Percentiles rank a stretch among this genome's conserved stretches.
These are phyloP conservation scores for Hammondia hammondi DNA, from an alignment of 169 alveolate species.

Conservation along the genomic window DNA sequence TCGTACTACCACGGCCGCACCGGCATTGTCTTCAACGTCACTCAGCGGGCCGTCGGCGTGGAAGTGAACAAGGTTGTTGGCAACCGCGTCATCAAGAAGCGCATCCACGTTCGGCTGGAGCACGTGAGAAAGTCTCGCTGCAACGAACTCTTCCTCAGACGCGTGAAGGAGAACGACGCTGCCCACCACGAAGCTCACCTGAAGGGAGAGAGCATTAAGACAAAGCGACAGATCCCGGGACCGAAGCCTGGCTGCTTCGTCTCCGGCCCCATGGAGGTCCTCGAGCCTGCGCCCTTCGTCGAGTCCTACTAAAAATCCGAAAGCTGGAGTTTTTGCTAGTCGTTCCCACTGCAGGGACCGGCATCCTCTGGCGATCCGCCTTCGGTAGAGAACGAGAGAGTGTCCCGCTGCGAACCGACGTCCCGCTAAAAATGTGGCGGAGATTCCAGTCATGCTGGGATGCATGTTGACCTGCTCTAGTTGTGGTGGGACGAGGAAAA, in stretches of 20 bases:
- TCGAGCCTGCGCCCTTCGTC: conserved; percentile 64
- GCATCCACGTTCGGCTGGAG: conserved; percentile 96
- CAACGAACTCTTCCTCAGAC: conserved; percentile 95
- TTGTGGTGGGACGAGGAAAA: background rate
- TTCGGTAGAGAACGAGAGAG: background rate
- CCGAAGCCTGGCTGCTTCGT: conserved; percentile 83
- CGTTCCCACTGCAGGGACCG: background rate
- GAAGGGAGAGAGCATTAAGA: conserved; percentile 80
- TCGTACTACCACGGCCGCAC: conserved; percentile 98
- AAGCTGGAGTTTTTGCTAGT: background rate
- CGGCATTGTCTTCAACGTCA: conserved; percentile 97
- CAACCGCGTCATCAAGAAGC: conserved; percentile 94
- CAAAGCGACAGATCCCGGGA: conserved; percentile 77
- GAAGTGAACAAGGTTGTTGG: conserved; percentile 97
- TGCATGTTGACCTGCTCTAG: background rate
- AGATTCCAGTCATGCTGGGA: background rate
- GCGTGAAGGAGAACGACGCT: conserved; percentile 92
- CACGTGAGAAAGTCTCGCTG: conserved; percentile 96
- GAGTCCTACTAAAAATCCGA: conserved; percentile 45
- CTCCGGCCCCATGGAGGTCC: background rate
- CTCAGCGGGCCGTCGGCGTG: conserved; percentile 96
- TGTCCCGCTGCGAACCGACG: background rate
- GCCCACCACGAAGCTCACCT: conserved; percentile 92
- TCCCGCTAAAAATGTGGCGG: background rate
- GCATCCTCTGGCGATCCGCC: background rate